Evolutionary conservation across 352 stramenopile genomes (phyloP).

Genomic region (Pythium brachiatum): DNA sequence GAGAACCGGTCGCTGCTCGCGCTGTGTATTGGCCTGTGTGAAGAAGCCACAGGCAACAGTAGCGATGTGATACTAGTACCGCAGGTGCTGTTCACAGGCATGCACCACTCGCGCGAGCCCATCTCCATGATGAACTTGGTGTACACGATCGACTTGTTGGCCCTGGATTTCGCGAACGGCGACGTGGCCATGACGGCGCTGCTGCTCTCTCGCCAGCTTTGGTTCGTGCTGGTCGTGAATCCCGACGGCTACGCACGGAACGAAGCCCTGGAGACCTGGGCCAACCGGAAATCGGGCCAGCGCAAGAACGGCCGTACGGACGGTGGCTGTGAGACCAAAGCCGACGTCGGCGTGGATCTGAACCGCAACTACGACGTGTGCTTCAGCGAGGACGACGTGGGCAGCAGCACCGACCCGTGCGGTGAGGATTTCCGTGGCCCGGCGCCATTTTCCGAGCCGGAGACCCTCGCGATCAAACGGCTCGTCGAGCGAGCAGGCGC

Average conservation of each 20-base stretch:
- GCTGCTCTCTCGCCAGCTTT: constrained; percentile 67
- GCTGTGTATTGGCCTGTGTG: constrained; percentile 64
- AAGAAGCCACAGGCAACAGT: background rate
- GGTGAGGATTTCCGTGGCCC: constrained; percentile 73
- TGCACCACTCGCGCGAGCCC: constrained; percentile 86
- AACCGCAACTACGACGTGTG: constrained; percentile 87
- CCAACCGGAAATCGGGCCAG: constrained; percentile 39
- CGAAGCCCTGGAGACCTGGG: constrained; percentile 58
- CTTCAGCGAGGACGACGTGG: constrained; percentile 56
- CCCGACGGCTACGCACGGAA: constrained; percentile 82
- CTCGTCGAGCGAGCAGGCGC: constrained; percentile 52
- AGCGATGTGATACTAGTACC: constrained; percentile 28
- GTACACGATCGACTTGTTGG: constrained; percentile 80
- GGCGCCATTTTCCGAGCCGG: constrained; percentile 74
- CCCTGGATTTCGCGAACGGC: constrained; percentile 52
- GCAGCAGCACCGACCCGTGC: constrained; percentile 64
- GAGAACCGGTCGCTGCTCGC: constrained; percentile 59
- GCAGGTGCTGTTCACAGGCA: constrained; percentile 74
- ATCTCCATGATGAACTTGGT: constrained; percentile 89
- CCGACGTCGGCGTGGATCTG: constrained; percentile 66
- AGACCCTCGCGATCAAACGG: constrained; percentile 68
- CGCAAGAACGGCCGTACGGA: constrained; percentile 69
- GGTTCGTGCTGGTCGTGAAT: constrained; percentile 84
- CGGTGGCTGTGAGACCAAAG: constrained; percentile 14
- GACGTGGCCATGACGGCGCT: constrained; percentile 51